These are phyloP conservation scores for Fusarium fracticaudum DNA, from an alignment of 2,329 filamentous ascomycete genomes.

Conservation along the genomic window DNA sequence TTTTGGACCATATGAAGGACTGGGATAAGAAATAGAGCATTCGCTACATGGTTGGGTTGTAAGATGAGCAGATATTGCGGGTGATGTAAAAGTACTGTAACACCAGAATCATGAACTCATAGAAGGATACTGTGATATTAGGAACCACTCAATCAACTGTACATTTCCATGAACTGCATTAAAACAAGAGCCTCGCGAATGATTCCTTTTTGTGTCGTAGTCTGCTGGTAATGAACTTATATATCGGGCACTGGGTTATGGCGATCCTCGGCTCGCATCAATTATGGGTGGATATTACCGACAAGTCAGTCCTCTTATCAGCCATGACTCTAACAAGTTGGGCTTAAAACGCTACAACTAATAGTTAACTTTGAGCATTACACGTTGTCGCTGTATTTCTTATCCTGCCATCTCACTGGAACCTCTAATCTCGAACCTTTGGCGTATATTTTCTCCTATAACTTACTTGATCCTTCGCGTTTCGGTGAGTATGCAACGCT, in stretches of 20 bases:
- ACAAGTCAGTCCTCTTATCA: slow-evolving; percentile 34
- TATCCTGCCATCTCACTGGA: background rate
- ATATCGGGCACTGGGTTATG: slow-evolving; percentile 4
- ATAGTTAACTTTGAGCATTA: background rate
- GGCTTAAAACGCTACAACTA: background rate
- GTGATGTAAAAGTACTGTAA: slow-evolving; percentile 43
- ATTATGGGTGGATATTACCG: slow-evolving; percentile 39
- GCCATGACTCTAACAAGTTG: slow-evolving; percentile 22
- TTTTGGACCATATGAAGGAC: slow-evolving; percentile 83
- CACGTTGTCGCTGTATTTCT: background rate
- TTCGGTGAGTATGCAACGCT: slow-evolving; percentile 34
- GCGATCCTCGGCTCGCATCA: slow-evolving; percentile 28
- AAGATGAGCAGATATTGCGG: slow-evolving; percentile 31
- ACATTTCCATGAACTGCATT: slow-evolving; percentile 10
- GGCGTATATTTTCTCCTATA: background rate
- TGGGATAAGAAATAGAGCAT: slow-evolving; percentile 48
- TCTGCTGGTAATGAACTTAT: background rate
- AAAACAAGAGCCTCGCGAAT: background rate
- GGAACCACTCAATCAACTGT: slow-evolving; percentile 45
- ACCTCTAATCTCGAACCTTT: background rate
- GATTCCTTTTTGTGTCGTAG: background rate
- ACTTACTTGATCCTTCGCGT: background rate
- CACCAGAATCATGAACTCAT: slow-evolving; percentile 35
- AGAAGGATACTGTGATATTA: slow-evolving; percentile 35
- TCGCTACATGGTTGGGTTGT: slow-evolving; percentile 6